These are phyloP conservation scores for Rheum nobile DNA, from an alignment of 148 eudicot genomes.

Conservation along the genomic window DNA sequence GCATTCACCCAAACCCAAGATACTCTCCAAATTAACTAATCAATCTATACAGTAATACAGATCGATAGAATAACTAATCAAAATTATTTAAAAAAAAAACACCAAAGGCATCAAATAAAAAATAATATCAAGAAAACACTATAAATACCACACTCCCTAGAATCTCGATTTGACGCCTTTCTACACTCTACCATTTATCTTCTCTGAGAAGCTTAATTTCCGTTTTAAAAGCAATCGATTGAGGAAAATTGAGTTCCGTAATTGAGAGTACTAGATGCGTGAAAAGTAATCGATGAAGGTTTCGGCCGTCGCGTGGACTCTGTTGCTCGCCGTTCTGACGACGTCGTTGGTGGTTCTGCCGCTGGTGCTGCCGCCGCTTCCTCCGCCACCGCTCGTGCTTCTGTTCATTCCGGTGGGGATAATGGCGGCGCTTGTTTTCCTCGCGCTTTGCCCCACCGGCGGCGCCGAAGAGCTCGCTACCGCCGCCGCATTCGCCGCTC, in stretches of 20 bases:
- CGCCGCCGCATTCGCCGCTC: slow-evolving; percentile 3
- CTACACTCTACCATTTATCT: background rate
- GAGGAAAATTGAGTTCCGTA: background rate
- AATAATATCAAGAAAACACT: background rate
- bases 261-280: background rate
- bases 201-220: background rate
- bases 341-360: slow-evolving; percentile 1
- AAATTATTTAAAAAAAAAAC: background rate
- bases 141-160: background rate
- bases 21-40: background rate
- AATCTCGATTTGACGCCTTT: background rate
- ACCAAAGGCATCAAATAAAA: background rate
- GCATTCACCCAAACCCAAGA: slow-evolving; percentile 3
- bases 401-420: background rate
- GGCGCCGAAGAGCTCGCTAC: background rate
- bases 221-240: background rate
- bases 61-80: background rate
- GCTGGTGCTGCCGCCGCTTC: background rate
- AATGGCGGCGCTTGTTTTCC: slow-evolving; percentile 1
- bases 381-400: background rate
- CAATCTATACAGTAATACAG: background rate
- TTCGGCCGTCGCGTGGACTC: background rate
- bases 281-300: background rate
- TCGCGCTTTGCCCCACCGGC: background rate
- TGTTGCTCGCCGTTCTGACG: background rate